phyloP scores from a whole-genome alignment of 768 basidiomycete genomes.

The Boletus barrowsii region DNA sequence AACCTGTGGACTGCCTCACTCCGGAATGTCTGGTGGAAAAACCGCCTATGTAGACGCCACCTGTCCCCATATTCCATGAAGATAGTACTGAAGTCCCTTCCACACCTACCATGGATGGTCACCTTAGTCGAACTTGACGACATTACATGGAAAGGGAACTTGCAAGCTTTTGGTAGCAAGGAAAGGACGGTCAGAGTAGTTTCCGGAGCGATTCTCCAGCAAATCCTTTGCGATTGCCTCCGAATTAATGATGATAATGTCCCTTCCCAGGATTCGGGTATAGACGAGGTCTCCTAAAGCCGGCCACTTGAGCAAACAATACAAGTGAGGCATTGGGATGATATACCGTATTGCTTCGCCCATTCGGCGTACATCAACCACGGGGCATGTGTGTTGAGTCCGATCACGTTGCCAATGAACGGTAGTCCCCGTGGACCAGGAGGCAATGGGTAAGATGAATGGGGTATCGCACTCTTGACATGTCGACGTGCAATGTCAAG shows the following conservation, averaged over 20 bases:
- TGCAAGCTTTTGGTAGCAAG: conserved; percentile 16
- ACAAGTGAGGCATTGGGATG: background rate
- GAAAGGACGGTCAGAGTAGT: conserved; percentile 51
- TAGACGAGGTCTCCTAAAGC: conserved; percentile 45
- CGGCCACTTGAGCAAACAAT: background rate
- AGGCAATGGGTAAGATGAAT: conserved; percentile 22
- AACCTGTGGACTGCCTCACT: conserved; percentile 21
- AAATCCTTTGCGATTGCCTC: conserved; percentile 42
- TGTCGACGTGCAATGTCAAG: conserved; percentile 8
- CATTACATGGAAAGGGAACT: background rate
- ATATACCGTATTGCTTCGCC: conserved; percentile 34
- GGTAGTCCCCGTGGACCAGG: conserved; percentile 40
- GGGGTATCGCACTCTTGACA: background rate
- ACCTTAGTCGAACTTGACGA: background rate
- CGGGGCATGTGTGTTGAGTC: conserved; percentile 29
- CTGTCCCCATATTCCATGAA: conserved; percentile 31
- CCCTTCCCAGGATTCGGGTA: conserved; percentile 43
- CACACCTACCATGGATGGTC: conserved; percentile 9
- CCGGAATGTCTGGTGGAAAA: conserved; percentile 29
- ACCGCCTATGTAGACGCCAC: conserved; percentile 32
- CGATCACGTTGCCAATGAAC: conserved; percentile 37
- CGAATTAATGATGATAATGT: conserved; percentile 46
- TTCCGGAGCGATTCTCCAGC: conserved; percentile 43
- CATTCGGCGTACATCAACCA: conserved; percentile 40
- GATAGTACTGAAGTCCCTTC: conserved; percentile 20